Percentiles rank a stretch among this genome's conserved stretches.
Conservation (phyloP, 2,329 filamentous ascomycete species). For the Exophiala alcalophila region DNA sequence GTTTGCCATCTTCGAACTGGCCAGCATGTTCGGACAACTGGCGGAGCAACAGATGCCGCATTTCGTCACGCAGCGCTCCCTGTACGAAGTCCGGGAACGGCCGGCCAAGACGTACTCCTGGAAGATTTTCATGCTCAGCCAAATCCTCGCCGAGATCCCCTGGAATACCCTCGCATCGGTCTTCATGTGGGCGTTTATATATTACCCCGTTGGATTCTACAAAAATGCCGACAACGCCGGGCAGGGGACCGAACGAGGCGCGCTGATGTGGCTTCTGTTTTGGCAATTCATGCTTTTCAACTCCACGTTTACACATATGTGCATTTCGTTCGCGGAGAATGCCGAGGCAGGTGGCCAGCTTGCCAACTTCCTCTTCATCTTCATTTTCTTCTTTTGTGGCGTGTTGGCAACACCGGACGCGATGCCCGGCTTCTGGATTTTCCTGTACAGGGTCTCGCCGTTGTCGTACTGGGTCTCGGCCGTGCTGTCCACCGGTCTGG, state of each 20-base stretch:
- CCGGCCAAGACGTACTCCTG: slow-evolving; percentile 70
- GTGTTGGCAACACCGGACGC: slow-evolving; percentile 63
- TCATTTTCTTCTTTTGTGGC: slow-evolving; percentile 41
- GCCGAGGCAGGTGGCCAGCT: slow-evolving; percentile 70
- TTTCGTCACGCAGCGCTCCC: slow-evolving; percentile 55
- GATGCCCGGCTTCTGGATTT: slow-evolving; percentile 66
- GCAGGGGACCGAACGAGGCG: slow-evolving; percentile 67
- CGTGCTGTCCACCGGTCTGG: slow-evolving; percentile 65
- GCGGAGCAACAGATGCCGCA: slow-evolving; percentile 54
- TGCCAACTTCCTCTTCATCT: slow-evolving; percentile 69
- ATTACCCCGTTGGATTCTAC: slow-evolving; percentile 58
- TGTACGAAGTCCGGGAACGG: slow-evolving; percentile 59
- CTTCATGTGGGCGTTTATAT: slow-evolving; percentile 63
- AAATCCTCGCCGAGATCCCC: slow-evolving; percentile 68
- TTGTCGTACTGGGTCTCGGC: slow-evolving; percentile 75
- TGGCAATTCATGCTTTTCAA: slow-evolving; percentile 70
- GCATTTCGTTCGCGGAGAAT: slow-evolving; percentile 67
- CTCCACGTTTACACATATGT: slow-evolving; percentile 73
- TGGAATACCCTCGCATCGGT: slow-evolving; percentile 63
- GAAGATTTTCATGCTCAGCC: slow-evolving; percentile 67
- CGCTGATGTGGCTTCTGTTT: slow-evolving; percentile 64
- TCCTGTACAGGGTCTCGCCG: slow-evolving; percentile 63
- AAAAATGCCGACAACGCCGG: slow-evolving; percentile 52
- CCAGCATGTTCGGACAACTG: slow-evolving; percentile 23
- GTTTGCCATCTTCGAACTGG: slow-evolving; percentile 29